Evolutionary conservation across 1,284 basidiomycete species (phyloP).

Genomic region (Fistulinella cinereoalba): DNA sequence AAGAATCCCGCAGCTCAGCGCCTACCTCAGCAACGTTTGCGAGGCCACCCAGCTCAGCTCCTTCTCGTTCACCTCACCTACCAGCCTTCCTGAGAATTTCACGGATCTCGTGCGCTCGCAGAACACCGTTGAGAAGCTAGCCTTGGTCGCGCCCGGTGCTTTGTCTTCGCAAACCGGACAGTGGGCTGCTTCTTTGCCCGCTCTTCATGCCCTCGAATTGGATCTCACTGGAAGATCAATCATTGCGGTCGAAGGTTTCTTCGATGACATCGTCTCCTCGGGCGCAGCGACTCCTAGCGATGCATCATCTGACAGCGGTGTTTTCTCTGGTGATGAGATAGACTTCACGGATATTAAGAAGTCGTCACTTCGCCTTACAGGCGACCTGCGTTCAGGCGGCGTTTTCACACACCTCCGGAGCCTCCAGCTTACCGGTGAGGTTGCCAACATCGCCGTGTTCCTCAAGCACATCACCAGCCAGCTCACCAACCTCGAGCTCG

Average conservation of each 20-base stretch:
- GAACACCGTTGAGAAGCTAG: constrained; percentile 55
- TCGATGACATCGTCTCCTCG: constrained; percentile 64
- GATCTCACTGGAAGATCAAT: constrained; percentile 66
- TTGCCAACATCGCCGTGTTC: constrained; percentile 64
- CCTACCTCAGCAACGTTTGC: constrained; percentile 61
- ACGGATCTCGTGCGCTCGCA: constrained; percentile 60
- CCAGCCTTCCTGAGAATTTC: constrained; percentile 65
- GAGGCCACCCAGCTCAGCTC: constrained; percentile 57
- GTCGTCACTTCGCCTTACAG: constrained; percentile 58
- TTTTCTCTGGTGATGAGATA: constrained; percentile 69
- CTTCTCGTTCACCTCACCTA: constrained; percentile 66
- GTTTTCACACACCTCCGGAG: constrained; percentile 57
- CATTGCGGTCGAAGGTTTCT: constrained; percentile 72
- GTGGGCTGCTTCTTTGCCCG: constrained; percentile 60
- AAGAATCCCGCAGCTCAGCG: constrained; percentile 53
- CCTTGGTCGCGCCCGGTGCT: constrained; percentile 67
- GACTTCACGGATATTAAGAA: constrained; percentile 71
- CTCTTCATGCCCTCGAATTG: constrained; percentile 59
- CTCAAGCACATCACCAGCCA: constrained; percentile 61
- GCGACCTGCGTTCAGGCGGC: constrained; percentile 46
- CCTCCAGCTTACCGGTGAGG: constrained; percentile 66
- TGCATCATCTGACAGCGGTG: constrained; percentile 65
- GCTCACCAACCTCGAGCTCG: constrained; percentile 60
- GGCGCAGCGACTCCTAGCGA: constrained; percentile 68
- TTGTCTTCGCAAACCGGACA: constrained; percentile 63